phyloP scores from a whole-genome alignment of 495 filamentous ascomycete genomes.

The Talaromyces trachyspermus region DNA sequence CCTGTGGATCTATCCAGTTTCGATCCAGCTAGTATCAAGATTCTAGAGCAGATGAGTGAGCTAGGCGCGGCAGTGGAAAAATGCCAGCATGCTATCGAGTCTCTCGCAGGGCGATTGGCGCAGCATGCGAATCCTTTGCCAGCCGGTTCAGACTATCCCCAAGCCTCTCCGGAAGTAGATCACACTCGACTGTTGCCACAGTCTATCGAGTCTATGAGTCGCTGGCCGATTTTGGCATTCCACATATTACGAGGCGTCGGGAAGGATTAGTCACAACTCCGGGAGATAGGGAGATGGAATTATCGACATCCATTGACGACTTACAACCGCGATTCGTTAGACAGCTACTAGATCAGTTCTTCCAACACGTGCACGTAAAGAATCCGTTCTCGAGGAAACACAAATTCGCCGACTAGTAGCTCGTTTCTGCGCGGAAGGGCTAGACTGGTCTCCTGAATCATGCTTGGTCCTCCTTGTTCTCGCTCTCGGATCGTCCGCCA shows the following conservation, averaged over 20 bases:
- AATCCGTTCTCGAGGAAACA: conserved; percentile 25
- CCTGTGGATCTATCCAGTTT: conserved; percentile 7
- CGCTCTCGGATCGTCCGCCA: conserved; percentile 10
- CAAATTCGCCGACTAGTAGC: conserved; percentile 14
- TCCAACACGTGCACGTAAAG: conserved; percentile 26
- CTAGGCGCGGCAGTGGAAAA: background rate
- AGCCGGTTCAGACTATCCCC: background rate
- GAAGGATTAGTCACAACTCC: background rate
- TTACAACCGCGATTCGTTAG: background rate
- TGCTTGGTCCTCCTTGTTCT: conserved; percentile 22
- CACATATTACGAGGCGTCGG: background rate
- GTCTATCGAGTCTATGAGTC: too few species aligned
- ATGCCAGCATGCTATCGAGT: background rate
- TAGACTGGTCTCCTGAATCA: conserved; percentile 20
- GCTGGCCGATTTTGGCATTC: background rate
- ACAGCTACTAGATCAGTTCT: conserved; percentile 16
- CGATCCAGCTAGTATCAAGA: conserved; percentile 12
- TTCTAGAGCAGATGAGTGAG: conserved; percentile 10
- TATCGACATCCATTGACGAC: background rate
- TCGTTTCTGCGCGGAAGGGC: conserved; percentile 14
- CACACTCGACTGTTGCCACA: too few species aligned
- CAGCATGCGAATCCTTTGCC: background rate
- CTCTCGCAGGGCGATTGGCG: background rate
- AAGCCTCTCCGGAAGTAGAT: background rate
- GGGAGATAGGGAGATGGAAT: too few species aligned